phyloP scores from a whole-genome alignment of 2,329 filamentous ascomycete genomes.

The Fusarium buxicola region DNA sequence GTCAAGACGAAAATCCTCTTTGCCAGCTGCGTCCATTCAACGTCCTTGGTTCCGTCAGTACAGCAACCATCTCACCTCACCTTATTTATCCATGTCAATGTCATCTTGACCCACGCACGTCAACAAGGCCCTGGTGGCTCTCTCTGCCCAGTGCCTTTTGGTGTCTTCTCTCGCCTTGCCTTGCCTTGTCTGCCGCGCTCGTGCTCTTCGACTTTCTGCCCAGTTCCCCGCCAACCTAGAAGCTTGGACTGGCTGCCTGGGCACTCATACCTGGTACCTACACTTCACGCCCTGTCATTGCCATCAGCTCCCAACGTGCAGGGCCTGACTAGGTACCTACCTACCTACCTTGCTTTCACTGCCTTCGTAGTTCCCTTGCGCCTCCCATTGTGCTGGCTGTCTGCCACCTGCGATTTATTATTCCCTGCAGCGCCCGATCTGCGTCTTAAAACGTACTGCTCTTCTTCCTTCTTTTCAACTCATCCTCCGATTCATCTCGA shows the following conservation, averaged over 20 bases:
- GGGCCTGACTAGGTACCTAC: constrained; percentile 8
- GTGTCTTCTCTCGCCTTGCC: constrained; percentile 19
- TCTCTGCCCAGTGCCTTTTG: constrained; percentile 9
- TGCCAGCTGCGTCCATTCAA: constrained; percentile 10
- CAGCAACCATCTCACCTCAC: not conserved
- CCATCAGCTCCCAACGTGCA: constrained; percentile 37
- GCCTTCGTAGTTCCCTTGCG: constrained; percentile 2
- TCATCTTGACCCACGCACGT: constrained; percentile 15
- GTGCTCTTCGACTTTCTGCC: constrained; percentile 28
- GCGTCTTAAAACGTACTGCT: not conserved
- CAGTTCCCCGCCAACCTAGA: constrained; percentile 29
- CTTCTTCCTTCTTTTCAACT: not conserved
- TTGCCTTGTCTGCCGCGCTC: constrained; percentile 16
- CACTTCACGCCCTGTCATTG: constrained; percentile 28
- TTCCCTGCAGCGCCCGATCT: constrained; percentile 2
- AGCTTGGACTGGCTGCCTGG: constrained; percentile 25
- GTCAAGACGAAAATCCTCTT: constrained; percentile 3
- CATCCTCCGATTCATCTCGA: constrained; percentile 1
- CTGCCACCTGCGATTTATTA: constrained; percentile 14
- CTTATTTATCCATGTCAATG: constrained; percentile 26
- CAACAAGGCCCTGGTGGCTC: not conserved
- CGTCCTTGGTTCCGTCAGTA: not conserved
- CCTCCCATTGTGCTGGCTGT: not conserved
- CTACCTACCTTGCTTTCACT: constrained; percentile 11
- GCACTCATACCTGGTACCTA: not conserved